phyloP scores from a whole-genome alignment of 805 yeast species.

The Spathaspora boniae region DNA sequence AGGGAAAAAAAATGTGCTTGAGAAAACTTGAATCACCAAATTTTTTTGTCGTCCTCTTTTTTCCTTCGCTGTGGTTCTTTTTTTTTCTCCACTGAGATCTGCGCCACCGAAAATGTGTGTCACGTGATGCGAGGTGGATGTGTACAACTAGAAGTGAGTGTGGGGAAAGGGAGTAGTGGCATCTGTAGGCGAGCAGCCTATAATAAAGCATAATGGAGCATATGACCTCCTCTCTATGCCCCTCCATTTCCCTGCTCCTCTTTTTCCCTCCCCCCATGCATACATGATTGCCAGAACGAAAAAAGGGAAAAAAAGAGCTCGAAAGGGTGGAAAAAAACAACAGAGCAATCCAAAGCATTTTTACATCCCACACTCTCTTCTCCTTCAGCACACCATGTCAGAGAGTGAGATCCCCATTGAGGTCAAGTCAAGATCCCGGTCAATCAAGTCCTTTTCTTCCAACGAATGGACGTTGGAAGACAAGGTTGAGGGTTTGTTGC shows the following conservation, averaged over 20 bases:
- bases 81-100: neutral
- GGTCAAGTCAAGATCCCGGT: constrained; percentile 60
- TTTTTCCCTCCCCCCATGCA: too few species aligned
- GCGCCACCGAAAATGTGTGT: too few species aligned
- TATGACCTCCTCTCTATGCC: too few species aligned
- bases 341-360: neutral
- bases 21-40: too few species aligned
- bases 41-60: too few species aligned
- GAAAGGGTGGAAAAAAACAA: neutral
- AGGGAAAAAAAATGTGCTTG: neutral
- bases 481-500: constrained; percentile 42
- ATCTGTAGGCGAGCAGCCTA: too few species aligned
- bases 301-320: neutral
- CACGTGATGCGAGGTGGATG: too few species aligned
- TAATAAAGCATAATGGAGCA: too few species aligned
- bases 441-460: constrained; percentile 47
- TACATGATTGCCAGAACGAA: neutral
- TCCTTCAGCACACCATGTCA: neutral
- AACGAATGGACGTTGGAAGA: constrained; percentile 29
- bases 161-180: too few species aligned
- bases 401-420: constrained; percentile 42
- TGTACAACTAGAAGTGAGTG: too few species aligned
- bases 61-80: constrained; percentile 5
- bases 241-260: too few species aligned
- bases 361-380: too few species aligned